Evolutionary conservation across 1,284 basidiomycete genomes (phyloP).

Genomic region (Golubevia pallescens): DNA sequence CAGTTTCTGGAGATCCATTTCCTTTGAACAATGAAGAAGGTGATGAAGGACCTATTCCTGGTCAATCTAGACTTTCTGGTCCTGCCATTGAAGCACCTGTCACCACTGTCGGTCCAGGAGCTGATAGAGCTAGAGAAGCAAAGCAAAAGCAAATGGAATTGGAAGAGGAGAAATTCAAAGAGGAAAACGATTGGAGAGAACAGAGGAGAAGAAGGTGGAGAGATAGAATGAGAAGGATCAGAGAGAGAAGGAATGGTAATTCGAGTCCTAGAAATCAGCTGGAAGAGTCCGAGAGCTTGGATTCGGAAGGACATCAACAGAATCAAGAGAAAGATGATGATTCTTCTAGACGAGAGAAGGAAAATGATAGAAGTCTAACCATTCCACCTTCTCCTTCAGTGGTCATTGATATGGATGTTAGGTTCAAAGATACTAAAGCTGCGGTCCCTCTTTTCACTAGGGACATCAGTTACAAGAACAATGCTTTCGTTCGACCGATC

Average conservation of each 20-base stretch:
- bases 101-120: constrained; percentile 46
- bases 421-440: constrained; percentile 95
- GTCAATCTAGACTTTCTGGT: constrained; percentile 82
- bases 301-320: too few relatives aligned
- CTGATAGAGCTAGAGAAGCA: constrained; percentile 55
- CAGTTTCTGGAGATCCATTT: constrained; percentile 32
- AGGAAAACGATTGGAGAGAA: constrained; percentile 1
- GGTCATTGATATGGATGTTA: constrained; percentile 86
- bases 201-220: too few relatives aligned
- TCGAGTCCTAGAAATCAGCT: too few relatives aligned
- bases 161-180: constrained; percentile 62
- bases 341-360: too few relatives aligned
- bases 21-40: constrained; percentile 26
- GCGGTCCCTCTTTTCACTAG: constrained; percentile 74
- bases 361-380: too few relatives aligned
- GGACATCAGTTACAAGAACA: too few relatives aligned
- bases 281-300: too few relatives aligned
- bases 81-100: constrained; percentile 81
- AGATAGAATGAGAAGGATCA: too few relatives aligned
- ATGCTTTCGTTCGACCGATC: constrained; percentile 92
- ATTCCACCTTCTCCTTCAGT: too few relatives aligned
- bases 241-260: too few relatives aligned
- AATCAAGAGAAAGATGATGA: too few relatives aligned
- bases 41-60: constrained; percentile 75
- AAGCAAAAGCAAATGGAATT: constrained; percentile 4